Evolutionary conservation across 257 asterid genomes (phyloP).

Genomic region (Solanum dulcamara): DNA sequence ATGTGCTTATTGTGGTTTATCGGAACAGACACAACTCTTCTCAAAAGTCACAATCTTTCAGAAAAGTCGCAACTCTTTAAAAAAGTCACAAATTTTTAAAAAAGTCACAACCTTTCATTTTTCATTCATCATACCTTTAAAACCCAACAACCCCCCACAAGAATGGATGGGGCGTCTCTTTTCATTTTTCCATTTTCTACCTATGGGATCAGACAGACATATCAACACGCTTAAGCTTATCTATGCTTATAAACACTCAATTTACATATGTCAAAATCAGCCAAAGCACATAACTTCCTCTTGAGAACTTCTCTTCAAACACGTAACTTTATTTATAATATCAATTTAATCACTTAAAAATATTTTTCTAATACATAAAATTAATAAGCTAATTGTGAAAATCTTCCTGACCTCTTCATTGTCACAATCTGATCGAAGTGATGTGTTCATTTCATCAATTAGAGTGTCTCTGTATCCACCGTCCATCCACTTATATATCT

Average conservation of each 20-base stretch:
- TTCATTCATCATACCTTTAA: too few relatives aligned
- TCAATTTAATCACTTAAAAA: background rate
- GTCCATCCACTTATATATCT: background rate
- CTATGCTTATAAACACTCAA: background rate
- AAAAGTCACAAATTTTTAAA: too few relatives aligned
- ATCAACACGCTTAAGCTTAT: background rate
- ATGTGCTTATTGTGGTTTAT: too few relatives aligned
- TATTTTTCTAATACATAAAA: background rate
- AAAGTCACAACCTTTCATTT: too few relatives aligned
- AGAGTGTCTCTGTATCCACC: background rate
- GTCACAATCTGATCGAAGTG: background rate
- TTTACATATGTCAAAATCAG: background rate
- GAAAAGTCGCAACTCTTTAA: too few relatives aligned
- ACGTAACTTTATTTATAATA: background rate
- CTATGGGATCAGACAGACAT: background rate
- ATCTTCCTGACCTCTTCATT: background rate
- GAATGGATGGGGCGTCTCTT: too few relatives aligned
- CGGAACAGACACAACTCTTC: too few relatives aligned
- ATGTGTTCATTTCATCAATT: background rate
- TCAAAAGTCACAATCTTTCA: too few relatives aligned
- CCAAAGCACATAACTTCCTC: background rate
- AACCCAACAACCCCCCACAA: too few relatives aligned
- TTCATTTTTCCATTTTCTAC: background rate
- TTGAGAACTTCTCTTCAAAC: background rate
- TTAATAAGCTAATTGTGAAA: background rate